A percentile compares a stretch with the other conserved stretches of the same genome.
phyloP scores from a whole-genome alignment of 441 rosid genomes.

The Pelargonium cotyledonis region DNA sequence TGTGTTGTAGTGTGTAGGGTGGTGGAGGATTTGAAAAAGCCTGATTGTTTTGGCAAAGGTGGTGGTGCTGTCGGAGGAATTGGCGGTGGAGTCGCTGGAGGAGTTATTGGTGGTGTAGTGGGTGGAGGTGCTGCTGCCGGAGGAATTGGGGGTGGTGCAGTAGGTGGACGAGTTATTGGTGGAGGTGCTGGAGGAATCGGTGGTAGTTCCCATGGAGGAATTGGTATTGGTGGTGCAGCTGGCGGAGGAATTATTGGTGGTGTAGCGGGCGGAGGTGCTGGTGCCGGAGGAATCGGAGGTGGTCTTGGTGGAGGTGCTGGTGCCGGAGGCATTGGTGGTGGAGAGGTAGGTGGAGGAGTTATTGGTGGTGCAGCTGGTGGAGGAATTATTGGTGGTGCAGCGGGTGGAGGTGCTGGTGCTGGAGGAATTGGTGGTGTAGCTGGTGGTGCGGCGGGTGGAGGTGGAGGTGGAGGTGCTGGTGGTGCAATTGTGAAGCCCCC shows the following conservation, averaged over 20 bases:
- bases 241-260: neutral
- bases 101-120: neutral
- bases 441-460: neutral
- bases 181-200: slow-evolving; percentile 13
- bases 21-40: slow-evolving; percentile 16
- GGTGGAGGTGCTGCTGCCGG: neutral
- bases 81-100: neutral
- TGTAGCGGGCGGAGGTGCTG: no score
- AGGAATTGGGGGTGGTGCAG: slow-evolving; percentile 1
- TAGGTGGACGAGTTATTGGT: neutral
- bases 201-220: neutral
- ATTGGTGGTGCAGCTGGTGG: neutral
- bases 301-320: neutral
- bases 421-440: no score
- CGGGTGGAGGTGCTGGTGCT: neutral
- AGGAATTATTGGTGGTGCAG: neutral
- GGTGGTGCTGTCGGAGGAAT: slow-evolving; percentile 11
- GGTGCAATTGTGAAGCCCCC: neutral
- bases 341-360: neutral
- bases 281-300: neutral
- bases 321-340: neutral
- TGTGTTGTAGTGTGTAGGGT: slow-evolving; percentile 10
- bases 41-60: slow-evolving; percentile 12
- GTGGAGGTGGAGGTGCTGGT: neutral
- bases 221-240: neutral